phyloP scores from a whole-genome alignment of 1,284 basidiomycete genomes.

The Cryptococcus jaspeensis region DNA sequence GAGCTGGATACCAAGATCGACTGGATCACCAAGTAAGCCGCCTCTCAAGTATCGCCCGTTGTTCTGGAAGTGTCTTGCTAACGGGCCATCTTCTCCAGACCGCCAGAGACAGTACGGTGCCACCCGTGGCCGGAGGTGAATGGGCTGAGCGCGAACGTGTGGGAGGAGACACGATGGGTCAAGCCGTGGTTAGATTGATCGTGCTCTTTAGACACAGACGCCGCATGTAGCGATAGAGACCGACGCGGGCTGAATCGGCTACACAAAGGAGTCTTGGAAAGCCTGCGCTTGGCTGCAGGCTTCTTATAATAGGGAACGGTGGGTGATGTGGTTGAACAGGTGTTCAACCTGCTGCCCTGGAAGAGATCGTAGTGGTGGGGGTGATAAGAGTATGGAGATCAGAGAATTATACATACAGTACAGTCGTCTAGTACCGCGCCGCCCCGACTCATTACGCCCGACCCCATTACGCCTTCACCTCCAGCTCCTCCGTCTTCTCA shows the following conservation, averaged over 20 bases:
- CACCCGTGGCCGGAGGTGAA: conserved; percentile 52
- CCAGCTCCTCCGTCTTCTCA: conserved; percentile 25
- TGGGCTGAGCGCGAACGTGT: conserved; percentile 50
- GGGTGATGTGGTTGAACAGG: too few species aligned
- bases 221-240: background rate
- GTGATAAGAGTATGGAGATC: background rate
- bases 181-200: conserved; percentile 30
- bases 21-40: conserved; percentile 34
- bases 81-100: conserved; percentile 23
- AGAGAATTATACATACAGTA: conserved; percentile 12
- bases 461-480: conserved; percentile 18
- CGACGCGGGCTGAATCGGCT: background rate
- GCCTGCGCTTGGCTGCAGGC: background rate
- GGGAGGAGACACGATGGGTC: conserved; percentile 48
- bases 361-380: background rate
- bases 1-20: conserved; percentile 18
- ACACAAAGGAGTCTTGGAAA: background rate
- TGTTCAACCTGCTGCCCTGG: background rate
- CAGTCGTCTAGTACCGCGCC: background rate
- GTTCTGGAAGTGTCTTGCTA: background rate
- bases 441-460: background rate
- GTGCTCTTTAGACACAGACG: too few species aligned
- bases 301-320: background rate
- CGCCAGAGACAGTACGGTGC: conserved; percentile 47
- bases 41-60: too few species aligned